A percentile compares a stretch with the other conserved stretches of the same genome.
Conservation (phyloP, 169 alveolate species). For the Perkinsus chesapeaki region DNA sequence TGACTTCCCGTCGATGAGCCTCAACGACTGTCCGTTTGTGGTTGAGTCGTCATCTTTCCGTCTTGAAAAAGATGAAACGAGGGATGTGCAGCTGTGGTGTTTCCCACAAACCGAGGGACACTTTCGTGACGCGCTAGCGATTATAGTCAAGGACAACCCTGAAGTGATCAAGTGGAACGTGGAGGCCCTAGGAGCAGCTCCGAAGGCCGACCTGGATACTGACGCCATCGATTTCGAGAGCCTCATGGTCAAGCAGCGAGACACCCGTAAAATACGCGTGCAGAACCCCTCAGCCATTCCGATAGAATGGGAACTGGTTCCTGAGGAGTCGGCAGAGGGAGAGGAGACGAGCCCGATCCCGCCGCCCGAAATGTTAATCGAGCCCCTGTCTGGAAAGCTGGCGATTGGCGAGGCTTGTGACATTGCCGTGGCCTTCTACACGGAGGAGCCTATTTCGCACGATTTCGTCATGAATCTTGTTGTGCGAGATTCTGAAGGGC, state of each 20-base stretch:
- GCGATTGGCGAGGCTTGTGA: conserved; percentile 59
- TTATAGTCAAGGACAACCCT: conserved; percentile 79
- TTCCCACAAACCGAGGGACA: conserved; percentile 67
- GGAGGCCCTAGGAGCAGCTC: conserved; percentile 74
- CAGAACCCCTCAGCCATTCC: not conserved
- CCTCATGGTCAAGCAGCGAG: conserved; percentile 61
- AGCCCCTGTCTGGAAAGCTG: conserved; percentile 47
- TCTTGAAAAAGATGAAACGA: conserved; percentile 64
- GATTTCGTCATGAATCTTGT: conserved; percentile 47
- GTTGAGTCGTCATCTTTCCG: conserved; percentile 68
- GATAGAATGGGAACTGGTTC: not conserved
- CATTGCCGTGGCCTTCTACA: conserved; percentile 53
- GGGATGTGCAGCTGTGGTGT: conserved; percentile 75
- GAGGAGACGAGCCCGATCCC: not conserved
- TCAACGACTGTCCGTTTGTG: conserved; percentile 61
- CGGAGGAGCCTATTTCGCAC: conserved; percentile 54
- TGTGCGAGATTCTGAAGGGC: conserved; percentile 70
- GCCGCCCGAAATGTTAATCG: not conserved
- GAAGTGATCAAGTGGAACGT: conserved; percentile 69
- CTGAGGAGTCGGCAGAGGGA: not conserved
- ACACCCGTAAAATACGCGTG: not conserved
- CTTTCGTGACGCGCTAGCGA: conserved; percentile 68
- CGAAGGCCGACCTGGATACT: conserved; percentile 71
- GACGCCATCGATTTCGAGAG: conserved; percentile 76
- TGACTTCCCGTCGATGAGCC: not conserved